These are phyloP conservation scores for Dimocarpus longan DNA, from an alignment of 345 rosid species.

Conservation along the genomic window DNA sequence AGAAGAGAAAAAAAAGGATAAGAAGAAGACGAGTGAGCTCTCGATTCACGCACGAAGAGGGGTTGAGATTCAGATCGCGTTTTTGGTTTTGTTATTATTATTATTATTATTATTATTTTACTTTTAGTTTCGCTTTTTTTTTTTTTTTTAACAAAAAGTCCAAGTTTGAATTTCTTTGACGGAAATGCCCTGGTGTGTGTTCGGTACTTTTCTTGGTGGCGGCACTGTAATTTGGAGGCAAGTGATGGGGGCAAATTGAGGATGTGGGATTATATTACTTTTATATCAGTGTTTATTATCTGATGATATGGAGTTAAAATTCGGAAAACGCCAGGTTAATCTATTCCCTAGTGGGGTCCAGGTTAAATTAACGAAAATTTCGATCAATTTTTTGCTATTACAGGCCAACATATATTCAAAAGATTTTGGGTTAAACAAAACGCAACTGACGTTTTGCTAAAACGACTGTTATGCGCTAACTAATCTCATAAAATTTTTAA, in stretches of 20 bases:
- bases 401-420: too few relatives aligned
- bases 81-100: constrained; percentile 5
- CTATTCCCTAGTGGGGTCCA: neutral
- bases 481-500: too few relatives aligned
- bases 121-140: too few relatives aligned
- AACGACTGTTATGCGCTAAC: neutral
- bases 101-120: neutral
- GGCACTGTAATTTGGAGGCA: neutral
- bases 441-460: neutral
- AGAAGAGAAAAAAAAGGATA: neutral
- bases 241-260: neutral
- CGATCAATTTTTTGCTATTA: neutral
- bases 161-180: constrained; percentile 25
- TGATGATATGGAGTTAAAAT: neutral
- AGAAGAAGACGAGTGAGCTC: neutral
- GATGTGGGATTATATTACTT: neutral
- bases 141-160: constrained; percentile 19
- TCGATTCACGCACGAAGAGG: neutral
- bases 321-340: neutral
- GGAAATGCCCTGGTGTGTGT: constrained; percentile 25
- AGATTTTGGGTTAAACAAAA: too few relatives aligned
- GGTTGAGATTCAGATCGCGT: constrained; percentile 50
- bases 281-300: too few relatives aligned
- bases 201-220: too few relatives aligned
- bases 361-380: neutral